Evolutionary conservation across 1,284 basidiomycete genomes (phyloP), one percentile per base, ranked within the genome.

Genomic region (Ceraceosorus guamensis): DNA sequence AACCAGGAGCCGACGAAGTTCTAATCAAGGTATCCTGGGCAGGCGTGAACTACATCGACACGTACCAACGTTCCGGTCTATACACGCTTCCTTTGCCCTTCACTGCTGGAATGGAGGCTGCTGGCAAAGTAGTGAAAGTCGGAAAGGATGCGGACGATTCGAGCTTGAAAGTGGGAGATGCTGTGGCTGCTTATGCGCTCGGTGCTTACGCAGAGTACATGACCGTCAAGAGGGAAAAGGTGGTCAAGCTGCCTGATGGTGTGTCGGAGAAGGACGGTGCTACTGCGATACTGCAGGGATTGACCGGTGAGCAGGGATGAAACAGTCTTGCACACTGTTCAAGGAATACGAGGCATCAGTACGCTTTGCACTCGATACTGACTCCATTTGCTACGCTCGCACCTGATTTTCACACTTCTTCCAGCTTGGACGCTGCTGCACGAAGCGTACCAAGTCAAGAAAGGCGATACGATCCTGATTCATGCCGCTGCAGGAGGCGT

Each of bases 401-500:
- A 31, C 18, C 33, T 32, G n/a, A 2, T 14, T 30, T 30, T 16
- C 24, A 44, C 46, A 11, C 18, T n/a, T 30, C 43, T 41, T 30
- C 16, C 46, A 67, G 86, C 88, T 0, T 75, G 87, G 33, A 84
- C 84, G 0, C 86, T 92, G 68, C 81, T 88, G 62, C 84, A 85
- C 50, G 91, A 96, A 75, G 83, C 89, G 2, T 89, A 96, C 75
- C 78, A 83, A 35, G 86, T 93, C 53, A 82, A 91, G 77, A 72
- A 77, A 60, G 80, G 79, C 5, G 80, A 83, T 63, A 80, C 72
- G 66, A 71, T 91, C 58, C 81, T 91, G 51, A 82, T 96, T 13
- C 88, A 93, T 73, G 92, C 93, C 11, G 84, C 93, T 14, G 91
- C 93, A 0, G 93, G 93, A 31, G 83, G 83, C 13, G 78, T 83